A percentile compares a stretch with the other conserved stretches of the same genome.
Conservation (phyloP, 805 yeast genomes). For the Saturnispora bothae region DNA sequence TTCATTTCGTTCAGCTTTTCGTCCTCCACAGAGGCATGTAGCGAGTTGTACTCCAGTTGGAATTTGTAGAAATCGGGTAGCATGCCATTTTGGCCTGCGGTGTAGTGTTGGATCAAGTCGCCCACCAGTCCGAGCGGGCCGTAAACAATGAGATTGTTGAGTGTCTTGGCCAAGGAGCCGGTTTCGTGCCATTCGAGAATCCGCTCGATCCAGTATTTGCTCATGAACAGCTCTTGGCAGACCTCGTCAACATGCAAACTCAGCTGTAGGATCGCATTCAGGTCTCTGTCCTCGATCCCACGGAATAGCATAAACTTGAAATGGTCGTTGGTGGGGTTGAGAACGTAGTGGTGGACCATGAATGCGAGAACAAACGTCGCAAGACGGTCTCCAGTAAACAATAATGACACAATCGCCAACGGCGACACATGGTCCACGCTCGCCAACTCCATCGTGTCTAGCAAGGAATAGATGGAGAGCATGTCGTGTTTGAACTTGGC, state of each 20-base stretch:
- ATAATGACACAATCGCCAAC: neutral
- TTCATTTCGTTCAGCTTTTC: neutral
- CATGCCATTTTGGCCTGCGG: neutral
- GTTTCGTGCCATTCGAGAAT: neutral
- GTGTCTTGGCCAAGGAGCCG: neutral
- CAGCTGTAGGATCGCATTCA: neutral
- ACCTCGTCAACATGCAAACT: neutral
- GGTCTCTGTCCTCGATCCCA: conserved; percentile 2
- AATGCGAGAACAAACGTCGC: conserved; percentile 1
- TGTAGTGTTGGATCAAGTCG: neutral
- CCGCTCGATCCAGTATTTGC: conserved; percentile 1
- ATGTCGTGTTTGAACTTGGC: neutral
- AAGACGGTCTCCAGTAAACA: conserved; percentile 2
- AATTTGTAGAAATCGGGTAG: neutral
- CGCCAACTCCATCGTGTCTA: neutral
- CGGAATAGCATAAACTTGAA: conserved; percentile 3
- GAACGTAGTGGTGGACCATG: conserved; percentile 2
- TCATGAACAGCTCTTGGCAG: neutral
- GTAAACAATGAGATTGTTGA: conserved; percentile 5
- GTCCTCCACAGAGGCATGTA: neutral
- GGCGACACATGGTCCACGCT: neutral
- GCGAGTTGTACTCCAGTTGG: neutral
- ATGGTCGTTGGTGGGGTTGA: neutral
- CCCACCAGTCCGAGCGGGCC: conserved; percentile 3
- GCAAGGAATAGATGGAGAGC: conserved; percentile 1